Conservation (phyloP, 257 asterid genomes). For the Rauvolfia tetraphylla region DNA sequence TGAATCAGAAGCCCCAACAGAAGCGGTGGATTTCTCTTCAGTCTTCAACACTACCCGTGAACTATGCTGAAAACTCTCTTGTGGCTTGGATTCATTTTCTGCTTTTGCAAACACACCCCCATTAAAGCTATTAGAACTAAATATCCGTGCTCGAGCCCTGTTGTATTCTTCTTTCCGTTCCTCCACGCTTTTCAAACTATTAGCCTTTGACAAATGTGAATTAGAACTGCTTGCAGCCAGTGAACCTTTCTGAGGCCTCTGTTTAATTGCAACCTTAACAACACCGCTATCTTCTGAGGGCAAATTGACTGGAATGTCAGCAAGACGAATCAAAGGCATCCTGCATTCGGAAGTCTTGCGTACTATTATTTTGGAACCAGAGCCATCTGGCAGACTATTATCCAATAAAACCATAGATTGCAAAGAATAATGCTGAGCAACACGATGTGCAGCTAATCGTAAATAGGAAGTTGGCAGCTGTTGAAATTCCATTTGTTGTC, state of each 20-base stretch:
- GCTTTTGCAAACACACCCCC: slow-evolving; percentile 52
- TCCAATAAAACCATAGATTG: slow-evolving; percentile 95
- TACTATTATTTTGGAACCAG: slow-evolving; percentile 88
- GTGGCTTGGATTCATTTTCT: slow-evolving; percentile 61
- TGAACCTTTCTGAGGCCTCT: slow-evolving; percentile 90
- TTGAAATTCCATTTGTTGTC: slow-evolving; percentile 94
- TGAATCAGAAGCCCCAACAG: slow-evolving; percentile 45
- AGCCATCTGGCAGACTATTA: slow-evolving; percentile 80
- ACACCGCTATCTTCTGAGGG: slow-evolving; percentile 38
- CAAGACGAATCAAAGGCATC: slow-evolving; percentile 65
- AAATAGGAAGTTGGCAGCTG: slow-evolving; percentile 95
- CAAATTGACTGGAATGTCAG: slow-evolving; percentile 45
- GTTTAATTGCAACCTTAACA: slow-evolving; percentile 63
- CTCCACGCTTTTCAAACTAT: slow-evolving; percentile 85
- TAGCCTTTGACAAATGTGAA: slow-evolving; percentile 48
- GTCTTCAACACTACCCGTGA: slow-evolving; percentile 40
- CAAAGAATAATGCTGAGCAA: slow-evolving; percentile 96
- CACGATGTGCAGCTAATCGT: slow-evolving; percentile 99
- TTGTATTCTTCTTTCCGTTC: slow-evolving; percentile 97
- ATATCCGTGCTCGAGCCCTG: slow-evolving; percentile 96
- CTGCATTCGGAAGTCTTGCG: slow-evolving; percentile 60
- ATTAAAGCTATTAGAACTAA: slow-evolving; percentile 61
- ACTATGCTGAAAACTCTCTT: slow-evolving; percentile 54
- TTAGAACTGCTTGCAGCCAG: slow-evolving; percentile 34
- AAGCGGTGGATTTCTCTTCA: slow-evolving; percentile 47